phyloP scores from a whole-genome alignment of 2,329 filamentous ascomycete species.

The Samsoniella hepiali region DNA sequence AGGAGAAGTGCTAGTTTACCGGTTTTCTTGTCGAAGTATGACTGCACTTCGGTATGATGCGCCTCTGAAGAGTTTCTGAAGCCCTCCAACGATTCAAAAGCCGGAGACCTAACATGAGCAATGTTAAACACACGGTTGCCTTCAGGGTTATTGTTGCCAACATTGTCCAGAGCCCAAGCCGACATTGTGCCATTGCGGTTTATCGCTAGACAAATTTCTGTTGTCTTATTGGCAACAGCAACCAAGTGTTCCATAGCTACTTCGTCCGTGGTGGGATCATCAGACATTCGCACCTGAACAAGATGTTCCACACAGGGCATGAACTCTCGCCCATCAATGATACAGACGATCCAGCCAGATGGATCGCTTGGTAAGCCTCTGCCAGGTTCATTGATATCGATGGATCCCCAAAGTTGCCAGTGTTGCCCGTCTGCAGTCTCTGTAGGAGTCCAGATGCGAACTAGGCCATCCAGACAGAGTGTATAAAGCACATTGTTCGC shows the following conservation, averaged over 20 bases:
- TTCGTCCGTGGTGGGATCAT: constrained; percentile 58
- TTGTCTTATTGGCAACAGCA: constrained; percentile 77
- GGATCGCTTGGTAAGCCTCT: constrained; percentile 36
- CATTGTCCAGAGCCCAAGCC: constrained; percentile 87
- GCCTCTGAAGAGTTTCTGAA: constrained; percentile 26
- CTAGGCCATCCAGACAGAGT: constrained; percentile 72
- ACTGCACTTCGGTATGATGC: constrained; percentile 64
- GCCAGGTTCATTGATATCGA: constrained; percentile 73
- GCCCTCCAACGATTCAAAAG: constrained; percentile 46
- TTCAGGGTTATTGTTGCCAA: constrained; percentile 66
- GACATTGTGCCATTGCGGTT: constrained; percentile 85
- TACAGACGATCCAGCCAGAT: constrained; percentile 54
- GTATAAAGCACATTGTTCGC: constrained; percentile 89
- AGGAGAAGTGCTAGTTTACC: constrained; percentile 70
- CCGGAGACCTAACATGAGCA: constrained; percentile 64
- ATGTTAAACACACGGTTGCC: constrained; percentile 78
- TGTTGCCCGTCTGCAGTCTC: constrained; percentile 69
- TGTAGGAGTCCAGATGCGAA: constrained; percentile 79
- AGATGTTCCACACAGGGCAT: constrained; percentile 72
- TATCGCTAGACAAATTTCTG: constrained; percentile 83
- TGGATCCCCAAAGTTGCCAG: constrained; percentile 73
- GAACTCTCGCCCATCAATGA: constrained; percentile 80
- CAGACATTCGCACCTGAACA: constrained; percentile 56
- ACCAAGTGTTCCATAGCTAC: constrained; percentile 80
- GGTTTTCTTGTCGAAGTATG: constrained; percentile 64